Evolutionary conservation across 345 rosid genomes (phyloP), one percentile per base, ranked within the genome.

Genomic region (Citrus sp.): DNA sequence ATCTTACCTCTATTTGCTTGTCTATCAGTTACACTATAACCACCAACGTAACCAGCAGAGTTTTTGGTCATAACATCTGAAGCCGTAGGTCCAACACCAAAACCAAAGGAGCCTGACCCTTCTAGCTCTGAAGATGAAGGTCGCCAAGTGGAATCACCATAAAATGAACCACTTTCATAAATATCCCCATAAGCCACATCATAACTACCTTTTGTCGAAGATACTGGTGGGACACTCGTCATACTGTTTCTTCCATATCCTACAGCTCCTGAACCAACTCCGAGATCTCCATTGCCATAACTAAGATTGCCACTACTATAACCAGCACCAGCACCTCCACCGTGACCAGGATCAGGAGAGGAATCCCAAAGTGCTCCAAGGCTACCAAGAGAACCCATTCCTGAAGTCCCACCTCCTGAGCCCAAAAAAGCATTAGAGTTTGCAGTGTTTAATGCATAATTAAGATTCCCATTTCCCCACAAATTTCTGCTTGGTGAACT

Each of bases 361-460:
- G 87, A 83, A 82, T 85, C 91, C 98, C 96, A 88, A 69, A 84
- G 85, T 64, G 86, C 86, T 74, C 94, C 97, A 30, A 82, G 83
- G 82, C 85, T 84, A 73, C 92, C 90, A 61, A 87, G 83, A 34
- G 92, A 83, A 82, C 85, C 79, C 75, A 81, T 78, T 73, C 92
- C 91, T 28, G 86, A 83, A 81, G 80, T 91, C 78, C 90, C 94
- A 78, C 68, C 79, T 78, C 88, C 88, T 68, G 82, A 70, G 68
- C 81, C 87, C 77, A 83, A 69, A 63, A 82, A 34, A 32, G 80
- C 46, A 77, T 78, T 77, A 28, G 90, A 82, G 67, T 84, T 89
- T 40, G 85, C 81, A 34, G 91, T 75, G 89, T 83, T 85, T 25
- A 88, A 71, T 66, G 87, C 78, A 80, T 90, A 86, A 76, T 83